phyloP scores from a whole-genome alignment of 768 basidiomycete species.

The Lentinus tigrinus region DNA sequence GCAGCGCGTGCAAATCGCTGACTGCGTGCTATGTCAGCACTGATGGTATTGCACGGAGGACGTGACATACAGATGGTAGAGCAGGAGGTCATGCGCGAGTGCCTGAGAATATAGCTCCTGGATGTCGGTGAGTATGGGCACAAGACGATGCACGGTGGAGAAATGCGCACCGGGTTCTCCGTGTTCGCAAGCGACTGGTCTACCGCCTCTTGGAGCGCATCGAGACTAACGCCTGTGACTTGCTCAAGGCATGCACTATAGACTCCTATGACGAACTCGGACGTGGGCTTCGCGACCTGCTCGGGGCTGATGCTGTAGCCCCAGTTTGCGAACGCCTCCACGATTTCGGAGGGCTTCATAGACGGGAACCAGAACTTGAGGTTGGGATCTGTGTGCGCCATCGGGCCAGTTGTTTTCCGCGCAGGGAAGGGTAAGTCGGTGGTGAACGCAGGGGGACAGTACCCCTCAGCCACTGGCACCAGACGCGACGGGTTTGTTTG shows the following conservation, averaged over 20 bases:
- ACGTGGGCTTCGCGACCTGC: constrained; percentile 63
- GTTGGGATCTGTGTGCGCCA: constrained; percentile 14
- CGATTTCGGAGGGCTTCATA: constrained; percentile 64
- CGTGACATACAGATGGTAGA: constrained; percentile 46
- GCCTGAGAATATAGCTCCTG: constrained; percentile 69
- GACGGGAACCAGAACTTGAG: constrained; percentile 59
- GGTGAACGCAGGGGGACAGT: neutral
- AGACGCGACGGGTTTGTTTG: neutral
- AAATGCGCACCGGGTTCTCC: constrained; percentile 48
- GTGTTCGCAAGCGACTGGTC: constrained; percentile 53
- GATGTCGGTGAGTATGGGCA: neutral
- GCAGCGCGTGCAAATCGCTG: constrained; percentile 72
- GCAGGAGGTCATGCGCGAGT: constrained; percentile 59
- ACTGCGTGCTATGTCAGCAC: constrained; percentile 33
- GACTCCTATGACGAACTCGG: constrained; percentile 69
- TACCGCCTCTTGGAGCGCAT: constrained; percentile 56
- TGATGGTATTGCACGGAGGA: neutral
- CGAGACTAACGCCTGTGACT: constrained; percentile 61
- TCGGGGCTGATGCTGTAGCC: constrained; percentile 64
- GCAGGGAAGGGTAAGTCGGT: neutral
- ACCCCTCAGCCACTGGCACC: neutral
- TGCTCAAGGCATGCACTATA: constrained; percentile 73
- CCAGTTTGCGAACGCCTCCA: constrained; percentile 65
- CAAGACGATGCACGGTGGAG: neutral
- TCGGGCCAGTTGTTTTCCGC: neutral